A percentile compares a stretch with the other conserved stretches of the same genome.
phyloP scores from a whole-genome alignment of 129 eudicot species.

The Chrysanthemum lavandulifolium region DNA sequence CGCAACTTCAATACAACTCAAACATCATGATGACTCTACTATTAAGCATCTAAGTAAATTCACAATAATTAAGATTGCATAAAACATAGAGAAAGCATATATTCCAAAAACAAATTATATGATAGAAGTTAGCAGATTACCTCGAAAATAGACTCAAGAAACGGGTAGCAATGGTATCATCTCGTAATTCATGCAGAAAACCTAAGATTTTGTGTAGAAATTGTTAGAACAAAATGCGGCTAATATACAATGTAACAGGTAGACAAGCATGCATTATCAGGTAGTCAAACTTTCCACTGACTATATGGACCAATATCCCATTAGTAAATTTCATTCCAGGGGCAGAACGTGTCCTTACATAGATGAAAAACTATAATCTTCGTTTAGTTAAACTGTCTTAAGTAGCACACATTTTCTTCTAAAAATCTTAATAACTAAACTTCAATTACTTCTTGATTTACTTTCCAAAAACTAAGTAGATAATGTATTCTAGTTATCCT shows the following conservation, averaged over 20 bases:
- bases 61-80: slow-evolving; percentile 15
- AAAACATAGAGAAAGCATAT: slow-evolving; percentile 9
- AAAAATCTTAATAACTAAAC: no score
- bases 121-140: slow-evolving; percentile 35
- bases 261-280: no score
- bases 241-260: background rate
- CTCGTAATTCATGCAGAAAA: slow-evolving; percentile 71
- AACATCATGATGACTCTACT: slow-evolving; percentile 11
- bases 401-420: no score
- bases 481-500: no score
- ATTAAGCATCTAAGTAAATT: slow-evolving; percentile 1
- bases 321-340: no score
- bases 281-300: no score
- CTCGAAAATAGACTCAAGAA: slow-evolving; percentile 89
- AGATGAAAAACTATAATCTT: no score
- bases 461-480: no score
- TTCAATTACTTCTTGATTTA: no score
- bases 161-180: slow-evolving; percentile 82
- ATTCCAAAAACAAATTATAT: background rate
- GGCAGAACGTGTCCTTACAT: no score
- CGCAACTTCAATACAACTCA: background rate
- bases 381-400: no score
- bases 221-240: slow-evolving; percentile 14
- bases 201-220: slow-evolving; percentile 37
- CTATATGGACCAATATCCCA: no score